These are phyloP conservation scores for Xerocomus tenax DNA, from an alignment of 1,284 basidiomycete species.

Conservation along the genomic window DNA sequence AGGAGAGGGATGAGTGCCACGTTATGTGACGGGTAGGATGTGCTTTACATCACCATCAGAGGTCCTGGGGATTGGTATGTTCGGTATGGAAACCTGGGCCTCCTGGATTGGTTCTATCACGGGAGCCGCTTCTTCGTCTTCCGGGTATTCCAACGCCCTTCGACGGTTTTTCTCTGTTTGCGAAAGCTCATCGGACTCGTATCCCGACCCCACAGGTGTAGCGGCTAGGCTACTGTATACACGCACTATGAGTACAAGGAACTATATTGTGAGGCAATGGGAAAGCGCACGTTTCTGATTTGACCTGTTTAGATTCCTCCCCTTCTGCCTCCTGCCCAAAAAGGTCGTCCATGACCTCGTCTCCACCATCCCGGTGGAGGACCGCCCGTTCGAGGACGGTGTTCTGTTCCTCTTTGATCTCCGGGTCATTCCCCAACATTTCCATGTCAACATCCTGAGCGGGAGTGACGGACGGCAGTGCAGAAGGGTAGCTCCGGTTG, in stretches of 20 bases:
- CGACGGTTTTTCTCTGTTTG: constrained; percentile 61
- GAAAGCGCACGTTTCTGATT: constrained; percentile 27
- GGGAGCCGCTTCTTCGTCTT: constrained; percentile 60
- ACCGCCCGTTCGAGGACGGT: constrained; percentile 15
- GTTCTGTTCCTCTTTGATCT: constrained; percentile 24
- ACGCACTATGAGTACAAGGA: constrained; percentile 13
- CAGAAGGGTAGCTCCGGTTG: constrained; percentile 15
- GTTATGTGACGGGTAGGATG: not conserved
- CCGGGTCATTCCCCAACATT: constrained; percentile 17
- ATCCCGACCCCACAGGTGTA: constrained; percentile 44
- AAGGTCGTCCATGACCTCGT: constrained; percentile 67
- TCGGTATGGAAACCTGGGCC: constrained; percentile 67
- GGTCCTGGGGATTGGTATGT: constrained; percentile 64
- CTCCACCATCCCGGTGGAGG: constrained; percentile 32
- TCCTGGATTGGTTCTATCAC: constrained; percentile 53
- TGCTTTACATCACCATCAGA: constrained; percentile 60
- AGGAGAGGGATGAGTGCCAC: constrained; percentile 9
- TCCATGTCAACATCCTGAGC: constrained; percentile 42
- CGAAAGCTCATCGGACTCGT: constrained; percentile 57
- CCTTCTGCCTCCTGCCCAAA: constrained; percentile 67
- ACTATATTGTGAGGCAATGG: constrained; percentile 1
- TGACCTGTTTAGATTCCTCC: constrained; percentile 39
- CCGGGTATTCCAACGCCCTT: constrained; percentile 70
- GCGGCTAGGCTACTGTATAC: constrained; percentile 20
- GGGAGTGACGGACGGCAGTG: constrained; percentile 9